Base-by-base conservation (phyloP, 805 yeast genomes). In the Nakazawaea populi region DNA sequence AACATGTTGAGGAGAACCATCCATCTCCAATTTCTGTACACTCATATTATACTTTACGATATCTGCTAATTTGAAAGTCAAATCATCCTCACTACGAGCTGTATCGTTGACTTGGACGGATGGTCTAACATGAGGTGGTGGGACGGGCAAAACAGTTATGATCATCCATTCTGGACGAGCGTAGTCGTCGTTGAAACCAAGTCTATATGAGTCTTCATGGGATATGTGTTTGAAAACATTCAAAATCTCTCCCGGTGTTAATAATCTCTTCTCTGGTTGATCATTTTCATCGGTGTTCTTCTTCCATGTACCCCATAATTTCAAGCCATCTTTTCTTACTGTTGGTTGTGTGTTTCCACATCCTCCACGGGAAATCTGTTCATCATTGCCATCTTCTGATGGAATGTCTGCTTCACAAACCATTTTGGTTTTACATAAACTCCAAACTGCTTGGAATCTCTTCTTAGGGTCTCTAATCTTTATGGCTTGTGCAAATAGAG, bases 101-200 rank as follows among this genome's bases (percentile, higher is more conserved):
- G 97, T 89, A 66, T 94, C 99, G 59, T 94, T 94, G 62, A 94
- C 91, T 1, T 99, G 97, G 72, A 94, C 94, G 28, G 96, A 88
- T 9, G 99, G 99, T 69, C 99, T 85, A 35, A 94, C 99, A 36
- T 97, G 98, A 55, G 99, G 99, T 47, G 99, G 99, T 42, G 99
- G 99, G 18, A 94, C 99, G 1, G 99, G 99, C 61, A 94, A 75
- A n/a, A 94, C 98, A 1, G 98, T 90, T 58, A 94, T 80, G 54
- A 94, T 77, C 83, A 94, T 82, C 99, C 99, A 94, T 71, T 94
- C 99, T 2, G 99, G 99, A 61, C 99, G 85, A 1, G 99, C 94
- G 62, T 89, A 94, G 65, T 94, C 97, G 65, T 90, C 95, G 64
- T 87, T 89, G 70, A 94, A 85, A 5, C 99, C 99, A 54, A 94